A percentile compares a stretch with the other conserved stretches of the same genome.
Evolutionary conservation across 768 basidiomycete species (phyloP).

Genomic region (Auricularia cornea): DNA sequence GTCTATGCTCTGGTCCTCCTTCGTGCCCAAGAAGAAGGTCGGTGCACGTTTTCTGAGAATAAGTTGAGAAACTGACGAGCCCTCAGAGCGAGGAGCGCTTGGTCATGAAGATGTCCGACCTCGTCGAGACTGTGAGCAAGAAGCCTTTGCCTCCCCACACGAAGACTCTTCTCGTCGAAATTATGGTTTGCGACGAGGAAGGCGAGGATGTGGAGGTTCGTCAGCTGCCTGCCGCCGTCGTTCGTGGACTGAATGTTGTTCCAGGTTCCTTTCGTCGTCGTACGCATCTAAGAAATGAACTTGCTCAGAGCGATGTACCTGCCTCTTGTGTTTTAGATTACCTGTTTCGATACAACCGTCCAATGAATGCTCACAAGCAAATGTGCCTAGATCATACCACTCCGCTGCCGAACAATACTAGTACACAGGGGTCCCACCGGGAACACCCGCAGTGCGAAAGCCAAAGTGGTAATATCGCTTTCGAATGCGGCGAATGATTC

Average conservation of each 20-base stretch:
- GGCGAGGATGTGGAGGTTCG: conserved; percentile 91
- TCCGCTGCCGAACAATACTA: too few species aligned
- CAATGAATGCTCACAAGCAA: background rate
- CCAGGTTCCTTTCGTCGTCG: conserved; percentile 78
- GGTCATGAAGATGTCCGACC: conserved; percentile 79
- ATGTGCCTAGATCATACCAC: too few species aligned
- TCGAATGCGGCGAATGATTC: too few species aligned
- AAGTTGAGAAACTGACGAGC: conserved; percentile 5
- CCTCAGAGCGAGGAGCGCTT: conserved; percentile 76
- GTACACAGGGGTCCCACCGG: too few species aligned
- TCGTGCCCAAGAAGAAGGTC: conserved; percentile 90
- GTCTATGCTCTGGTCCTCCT: conserved; percentile 96
- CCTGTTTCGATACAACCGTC: background rate
- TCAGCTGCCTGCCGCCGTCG: conserved; percentile 4
- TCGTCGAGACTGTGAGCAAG: conserved; percentile 92
- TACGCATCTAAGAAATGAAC: conserved; percentile 58
- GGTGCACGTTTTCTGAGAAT: conserved; percentile 11
- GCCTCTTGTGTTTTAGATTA: background rate
- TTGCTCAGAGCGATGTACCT: conserved; percentile 25
- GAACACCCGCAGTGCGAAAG: too few species aligned
- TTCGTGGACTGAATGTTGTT: conserved; percentile 1
- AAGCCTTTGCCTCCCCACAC: conserved; percentile 79
- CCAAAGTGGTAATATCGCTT: too few species aligned
- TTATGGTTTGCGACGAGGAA: conserved; percentile 88
- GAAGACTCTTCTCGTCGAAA: conserved; percentile 83